These are phyloP conservation scores for Selenicereus undatus DNA, from an alignment of 148 eudicot species.

Conservation along the genomic window DNA sequence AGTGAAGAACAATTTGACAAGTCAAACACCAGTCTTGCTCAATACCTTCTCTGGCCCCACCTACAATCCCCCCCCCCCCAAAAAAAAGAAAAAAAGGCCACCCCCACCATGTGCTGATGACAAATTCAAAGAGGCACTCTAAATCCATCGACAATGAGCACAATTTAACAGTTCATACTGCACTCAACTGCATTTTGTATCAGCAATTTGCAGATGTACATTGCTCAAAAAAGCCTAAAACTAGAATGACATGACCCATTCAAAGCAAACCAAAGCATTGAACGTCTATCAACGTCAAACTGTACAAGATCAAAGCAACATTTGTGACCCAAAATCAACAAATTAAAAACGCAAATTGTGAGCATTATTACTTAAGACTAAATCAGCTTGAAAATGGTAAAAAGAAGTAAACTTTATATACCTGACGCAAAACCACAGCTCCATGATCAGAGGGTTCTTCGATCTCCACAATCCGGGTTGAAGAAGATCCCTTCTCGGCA, in stretches of 20 bases:
- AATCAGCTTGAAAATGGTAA: background rate
- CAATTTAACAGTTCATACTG: background rate
- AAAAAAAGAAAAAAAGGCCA: background rate
- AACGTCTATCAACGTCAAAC: background rate
- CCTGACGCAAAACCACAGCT: slow-evolving; percentile 66
- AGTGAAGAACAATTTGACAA: background rate
- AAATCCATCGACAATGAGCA: background rate
- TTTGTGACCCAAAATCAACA: background rate
- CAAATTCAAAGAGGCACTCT: background rate
- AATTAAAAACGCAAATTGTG: background rate
- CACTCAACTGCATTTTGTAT: background rate
- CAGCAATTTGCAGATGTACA: background rate
- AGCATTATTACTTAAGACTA: background rate
- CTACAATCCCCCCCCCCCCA: background rate
- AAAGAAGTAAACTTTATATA: slow-evolving; percentile 13
- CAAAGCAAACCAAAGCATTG: background rate
- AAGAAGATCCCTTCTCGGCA: slow-evolving; percentile 15
- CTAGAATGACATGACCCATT: background rate
- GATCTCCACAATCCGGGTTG: slow-evolving; percentile 65
- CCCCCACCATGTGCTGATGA: background rate
- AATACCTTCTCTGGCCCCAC: background rate
- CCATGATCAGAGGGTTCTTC: slow-evolving; percentile 55
- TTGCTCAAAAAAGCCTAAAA: background rate
- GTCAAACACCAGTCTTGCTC: background rate
- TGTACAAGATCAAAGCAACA: background rate